Percentiles rank a stretch among this genome's conserved stretches.
Conservation (phyloP, 768 basidiomycete genomes). For the Mycena pura region DNA sequence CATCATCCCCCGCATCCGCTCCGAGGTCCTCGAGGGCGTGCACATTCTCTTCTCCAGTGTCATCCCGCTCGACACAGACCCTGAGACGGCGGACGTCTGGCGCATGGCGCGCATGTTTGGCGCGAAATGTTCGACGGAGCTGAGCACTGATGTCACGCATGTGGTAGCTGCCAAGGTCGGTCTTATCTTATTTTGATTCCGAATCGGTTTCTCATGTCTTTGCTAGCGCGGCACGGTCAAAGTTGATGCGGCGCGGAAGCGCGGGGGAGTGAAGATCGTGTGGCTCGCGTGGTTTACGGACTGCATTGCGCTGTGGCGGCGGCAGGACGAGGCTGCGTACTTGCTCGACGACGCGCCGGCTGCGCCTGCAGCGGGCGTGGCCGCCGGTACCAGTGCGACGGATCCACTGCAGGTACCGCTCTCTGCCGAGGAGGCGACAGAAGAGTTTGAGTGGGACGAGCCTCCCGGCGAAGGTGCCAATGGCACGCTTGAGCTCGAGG, state of each 20-base stretch:
- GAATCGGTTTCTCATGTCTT: conserved; percentile 3
- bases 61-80: conserved; percentile 85
- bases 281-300: conserved; percentile 91
- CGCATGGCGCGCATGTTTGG: conserved; percentile 87
- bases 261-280: conserved; percentile 83
- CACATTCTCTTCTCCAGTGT: conserved; percentile 94
- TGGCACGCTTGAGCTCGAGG: conserved; percentile 55
- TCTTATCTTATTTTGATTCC: conserved; percentile 9
- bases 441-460: conserved; percentile 30
- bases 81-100: conserved; percentile 87
- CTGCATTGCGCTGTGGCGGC: conserved; percentile 86
- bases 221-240: conserved; percentile 87
- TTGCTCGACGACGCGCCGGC: conserved; percentile 54
- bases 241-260: conserved; percentile 80
- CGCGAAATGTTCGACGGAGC: conserved; percentile 76
- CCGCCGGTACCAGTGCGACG: conserved; percentile 45
- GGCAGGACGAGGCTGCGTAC: conserved; percentile 81
- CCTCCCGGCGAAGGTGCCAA: conserved; percentile 12
- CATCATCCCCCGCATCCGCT: conserved; percentile 86
- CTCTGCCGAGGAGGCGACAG: conserved; percentile 38
- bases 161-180: conserved; percentile 88
- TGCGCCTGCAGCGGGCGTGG: neutral
- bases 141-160: conserved; percentile 77
- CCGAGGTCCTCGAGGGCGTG: conserved; percentile 75
- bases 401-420: conserved; percentile 47